Conservation (phyloP, 169 alveolate genomes). For the Cryptosporidium sp. region DNA sequence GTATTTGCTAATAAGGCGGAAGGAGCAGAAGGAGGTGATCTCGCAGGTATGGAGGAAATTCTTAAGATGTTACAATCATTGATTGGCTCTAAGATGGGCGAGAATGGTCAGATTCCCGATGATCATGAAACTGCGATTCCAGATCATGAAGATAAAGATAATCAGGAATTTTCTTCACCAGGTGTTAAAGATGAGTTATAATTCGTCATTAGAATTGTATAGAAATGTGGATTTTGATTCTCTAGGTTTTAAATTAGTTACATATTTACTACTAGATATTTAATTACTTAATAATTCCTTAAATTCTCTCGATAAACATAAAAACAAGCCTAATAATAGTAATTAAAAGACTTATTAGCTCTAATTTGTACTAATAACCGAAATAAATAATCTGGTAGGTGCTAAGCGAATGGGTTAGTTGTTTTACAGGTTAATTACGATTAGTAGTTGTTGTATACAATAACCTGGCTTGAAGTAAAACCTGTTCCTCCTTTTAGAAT, state of each 20-base stretch:
- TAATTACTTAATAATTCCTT: neutral
- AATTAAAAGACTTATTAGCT: neutral
- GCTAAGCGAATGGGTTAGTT: neutral
- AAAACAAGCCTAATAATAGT: neutral
- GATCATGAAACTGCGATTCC: neutral
- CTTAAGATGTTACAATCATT: constrained; percentile 61
- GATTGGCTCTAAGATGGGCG: constrained; percentile 22
- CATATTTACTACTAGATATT: neutral
- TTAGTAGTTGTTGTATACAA: constrained; percentile 31
- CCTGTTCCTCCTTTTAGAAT: constrained; percentile 69
- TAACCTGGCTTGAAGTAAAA: constrained; percentile 40
- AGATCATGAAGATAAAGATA: constrained; percentile 4
- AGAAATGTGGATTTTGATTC: neutral
- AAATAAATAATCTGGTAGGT: neutral
- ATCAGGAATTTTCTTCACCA: neutral
- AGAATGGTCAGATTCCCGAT: neutral
- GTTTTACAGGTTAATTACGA: neutral
- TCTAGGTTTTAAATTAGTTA: neutral
- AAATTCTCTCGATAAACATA: neutral
- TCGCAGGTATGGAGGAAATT: constrained; percentile 66
- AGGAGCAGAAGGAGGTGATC: constrained; percentile 39
- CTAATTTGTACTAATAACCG: neutral
- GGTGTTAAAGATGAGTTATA: constrained; percentile 28
- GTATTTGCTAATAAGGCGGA: constrained; percentile 61
- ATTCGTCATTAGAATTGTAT: neutral